Evolutionary conservation across 768 basidiomycete genomes (phyloP).

Genomic region (Tylopilus subfusipes): DNA sequence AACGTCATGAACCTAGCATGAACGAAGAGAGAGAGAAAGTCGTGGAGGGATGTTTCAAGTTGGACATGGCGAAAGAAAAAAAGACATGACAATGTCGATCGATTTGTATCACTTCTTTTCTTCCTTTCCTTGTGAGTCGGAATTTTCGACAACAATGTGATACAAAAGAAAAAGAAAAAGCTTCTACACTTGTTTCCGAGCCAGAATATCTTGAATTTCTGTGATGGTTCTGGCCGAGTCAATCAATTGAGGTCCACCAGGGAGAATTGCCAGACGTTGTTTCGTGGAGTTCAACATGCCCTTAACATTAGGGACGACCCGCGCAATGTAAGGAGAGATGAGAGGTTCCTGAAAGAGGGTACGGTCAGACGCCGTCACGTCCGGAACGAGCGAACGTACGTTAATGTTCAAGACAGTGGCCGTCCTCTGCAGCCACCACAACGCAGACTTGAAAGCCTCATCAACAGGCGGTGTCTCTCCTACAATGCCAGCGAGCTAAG

Average conservation of each 20-base stretch:
- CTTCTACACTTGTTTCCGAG: conserved; percentile 36
- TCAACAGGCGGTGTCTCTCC: conserved; percentile 75
- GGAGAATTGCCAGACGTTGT: conserved; percentile 74
- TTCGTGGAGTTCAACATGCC: conserved; percentile 73
- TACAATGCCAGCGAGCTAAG: conserved; percentile 67
- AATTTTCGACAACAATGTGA: not conserved
- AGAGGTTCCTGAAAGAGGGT: conserved; percentile 57
- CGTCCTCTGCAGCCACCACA: conserved; percentile 87
- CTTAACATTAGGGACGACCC: conserved; percentile 78
- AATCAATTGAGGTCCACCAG: conserved; percentile 61
- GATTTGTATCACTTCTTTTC: not conserved
- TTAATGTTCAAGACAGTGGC: conserved; percentile 68
- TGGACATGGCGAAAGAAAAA: conserved; percentile 3
- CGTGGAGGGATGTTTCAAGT: not conserved
- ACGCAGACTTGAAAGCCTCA: conserved; percentile 73
- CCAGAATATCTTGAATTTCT: conserved; percentile 72
- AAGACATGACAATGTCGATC: not conserved
- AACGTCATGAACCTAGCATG: conserved; percentile 28
- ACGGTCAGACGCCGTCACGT: not conserved
- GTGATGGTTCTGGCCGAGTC: conserved; percentile 68
- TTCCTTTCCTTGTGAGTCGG: not conserved
- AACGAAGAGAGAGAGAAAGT: not conserved
- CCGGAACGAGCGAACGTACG: conserved; percentile 36
- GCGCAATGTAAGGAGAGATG: conserved; percentile 76
- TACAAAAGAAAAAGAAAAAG: not conserved